A percentile compares a stretch with the other conserved stretches of the same genome.
Conservation (phyloP, 257 asterid genomes). For the Salvia rosmarinus region DNA sequence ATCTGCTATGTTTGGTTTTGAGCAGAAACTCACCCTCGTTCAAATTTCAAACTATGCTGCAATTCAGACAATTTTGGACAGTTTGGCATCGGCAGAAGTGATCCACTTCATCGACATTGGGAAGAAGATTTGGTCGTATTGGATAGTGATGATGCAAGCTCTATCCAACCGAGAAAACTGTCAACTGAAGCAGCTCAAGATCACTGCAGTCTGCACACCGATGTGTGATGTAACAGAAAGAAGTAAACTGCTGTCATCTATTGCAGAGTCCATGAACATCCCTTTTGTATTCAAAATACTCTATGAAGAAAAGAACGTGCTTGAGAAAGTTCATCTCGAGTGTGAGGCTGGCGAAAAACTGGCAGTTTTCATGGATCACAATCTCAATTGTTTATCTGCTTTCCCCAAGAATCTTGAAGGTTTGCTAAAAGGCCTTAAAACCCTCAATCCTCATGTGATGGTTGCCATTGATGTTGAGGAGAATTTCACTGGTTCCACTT, state of each 20-base stretch:
- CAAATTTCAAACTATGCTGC: conserved; percentile 43
- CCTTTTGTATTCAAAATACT: conserved; percentile 35
- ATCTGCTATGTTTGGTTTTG: not conserved
- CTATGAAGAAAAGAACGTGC: conserved; percentile 22
- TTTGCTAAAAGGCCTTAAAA: not conserved
- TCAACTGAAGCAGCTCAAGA: conserved; percentile 42
- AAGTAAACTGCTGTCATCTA: conserved; percentile 33
- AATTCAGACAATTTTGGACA: conserved; percentile 47
- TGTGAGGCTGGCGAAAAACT: conserved; percentile 36
- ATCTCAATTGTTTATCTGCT: not conserved
- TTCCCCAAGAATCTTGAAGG: not conserved
- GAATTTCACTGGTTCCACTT: conserved; percentile 8
- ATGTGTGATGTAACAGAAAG: conserved; percentile 27
- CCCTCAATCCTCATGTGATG: conserved; percentile 38
- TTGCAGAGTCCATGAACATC: conserved; percentile 38
- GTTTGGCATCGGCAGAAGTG: conserved; percentile 39
- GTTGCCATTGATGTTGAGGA: conserved; percentile 40
- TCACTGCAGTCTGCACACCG: conserved; percentile 46
- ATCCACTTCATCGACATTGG: conserved; percentile 50
- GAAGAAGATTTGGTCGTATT: conserved; percentile 40
- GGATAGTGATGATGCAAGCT: conserved; percentile 51
- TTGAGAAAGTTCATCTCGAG: conserved; percentile 33
- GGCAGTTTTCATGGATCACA: conserved; percentile 24
- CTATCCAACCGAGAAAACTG: conserved; percentile 26
- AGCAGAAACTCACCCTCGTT: conserved; percentile 38